Percentiles rank a stretch among this genome's conserved stretches.
Evolutionary conservation across 176 grass and related monocot genomes (phyloP).

Genomic region (Carex littledalei): DNA sequence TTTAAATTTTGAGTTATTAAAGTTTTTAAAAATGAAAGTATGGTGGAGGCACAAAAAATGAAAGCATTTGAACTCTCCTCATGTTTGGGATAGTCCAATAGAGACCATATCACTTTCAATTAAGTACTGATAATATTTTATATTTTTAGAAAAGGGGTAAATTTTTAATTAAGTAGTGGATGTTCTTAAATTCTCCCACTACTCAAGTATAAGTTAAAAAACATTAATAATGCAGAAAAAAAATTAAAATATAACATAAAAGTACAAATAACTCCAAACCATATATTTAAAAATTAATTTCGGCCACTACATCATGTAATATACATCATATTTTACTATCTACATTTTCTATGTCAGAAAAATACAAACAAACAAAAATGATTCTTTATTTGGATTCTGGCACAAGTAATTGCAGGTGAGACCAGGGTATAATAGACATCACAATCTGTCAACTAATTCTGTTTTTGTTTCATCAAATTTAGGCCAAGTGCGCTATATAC

Average conservation of each 20-base stretch:
- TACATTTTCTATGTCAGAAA: not conserved
- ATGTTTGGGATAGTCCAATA: not conserved
- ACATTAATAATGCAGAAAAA: not conserved
- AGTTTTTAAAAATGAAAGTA: no score
- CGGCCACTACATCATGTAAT: not conserved
- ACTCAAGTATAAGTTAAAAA: not conserved
- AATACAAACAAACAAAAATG: not conserved
- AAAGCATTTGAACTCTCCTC: no score
- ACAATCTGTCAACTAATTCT: conserved; percentile 1
- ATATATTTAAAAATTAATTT: not conserved
- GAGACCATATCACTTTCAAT: no score
- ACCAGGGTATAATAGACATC: not conserved
- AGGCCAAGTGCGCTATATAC: not conserved
- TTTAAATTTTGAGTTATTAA: no score
- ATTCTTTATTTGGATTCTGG: not conserved
- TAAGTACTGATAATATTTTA: not conserved
- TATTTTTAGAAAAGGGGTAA: not conserved
- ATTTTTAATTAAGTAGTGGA: not conserved
- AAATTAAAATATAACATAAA: not conserved
- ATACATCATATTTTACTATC: not conserved
- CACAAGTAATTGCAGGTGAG: not conserved
- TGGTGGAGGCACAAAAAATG: no score
- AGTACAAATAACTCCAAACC: not conserved
- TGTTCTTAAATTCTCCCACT: not conserved
- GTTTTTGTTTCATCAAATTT: conserved; percentile 8